Evolutionary conservation across 1,139 yeast species (phyloP).

Genomic region (Pichiaceae sp.): DNA sequence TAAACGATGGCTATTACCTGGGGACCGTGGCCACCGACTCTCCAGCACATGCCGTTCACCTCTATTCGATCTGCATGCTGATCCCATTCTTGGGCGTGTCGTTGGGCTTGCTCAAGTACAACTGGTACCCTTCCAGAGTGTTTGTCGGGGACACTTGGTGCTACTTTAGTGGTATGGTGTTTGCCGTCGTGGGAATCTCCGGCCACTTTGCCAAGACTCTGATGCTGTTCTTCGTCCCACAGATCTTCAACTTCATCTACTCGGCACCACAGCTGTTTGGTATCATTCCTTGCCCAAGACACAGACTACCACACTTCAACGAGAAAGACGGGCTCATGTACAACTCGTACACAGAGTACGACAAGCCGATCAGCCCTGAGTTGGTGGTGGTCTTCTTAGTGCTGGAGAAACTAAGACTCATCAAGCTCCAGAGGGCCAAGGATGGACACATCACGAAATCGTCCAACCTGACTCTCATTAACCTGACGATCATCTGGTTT

Average conservation of each 20-base stretch:
- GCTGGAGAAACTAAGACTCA: slow-evolving; percentile 38
- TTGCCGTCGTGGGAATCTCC: slow-evolving; percentile 91
- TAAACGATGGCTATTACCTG: slow-evolving; percentile 72
- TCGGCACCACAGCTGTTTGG: slow-evolving; percentile 86
- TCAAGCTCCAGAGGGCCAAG: slow-evolving; percentile 33
- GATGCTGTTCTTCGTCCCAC: slow-evolving; percentile 79
- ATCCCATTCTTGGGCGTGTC: slow-evolving; percentile 87
- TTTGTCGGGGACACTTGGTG: slow-evolving; percentile 98
- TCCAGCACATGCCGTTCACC: slow-evolving; percentile 70
- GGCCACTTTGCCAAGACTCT: slow-evolving; percentile 96
- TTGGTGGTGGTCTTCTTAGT: slow-evolving; percentile 18
- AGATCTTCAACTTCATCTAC: slow-evolving; percentile 79
- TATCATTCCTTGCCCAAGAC: slow-evolving; percentile 90
- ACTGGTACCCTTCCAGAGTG: slow-evolving; percentile 86
- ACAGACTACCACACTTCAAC: slow-evolving; percentile 77
- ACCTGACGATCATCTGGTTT: slow-evolving; percentile 69
- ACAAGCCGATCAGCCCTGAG: slow-evolving; percentile 16
- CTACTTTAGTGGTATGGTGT: slow-evolving; percentile 97
- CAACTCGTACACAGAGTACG: slow-evolving; percentile 55
- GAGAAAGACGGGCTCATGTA: slow-evolving; percentile 61
- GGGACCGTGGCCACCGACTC: slow-evolving; percentile 17
- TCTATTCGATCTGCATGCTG: slow-evolving; percentile 69
- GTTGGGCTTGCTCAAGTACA: slow-evolving; percentile 62
- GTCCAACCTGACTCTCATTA: slow-evolving; percentile 83
- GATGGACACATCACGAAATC: slow-evolving; percentile 33